Base-by-base conservation (phyloP, 2,329 filamentous ascomycete species). In the Apiospora koreana region DNA sequence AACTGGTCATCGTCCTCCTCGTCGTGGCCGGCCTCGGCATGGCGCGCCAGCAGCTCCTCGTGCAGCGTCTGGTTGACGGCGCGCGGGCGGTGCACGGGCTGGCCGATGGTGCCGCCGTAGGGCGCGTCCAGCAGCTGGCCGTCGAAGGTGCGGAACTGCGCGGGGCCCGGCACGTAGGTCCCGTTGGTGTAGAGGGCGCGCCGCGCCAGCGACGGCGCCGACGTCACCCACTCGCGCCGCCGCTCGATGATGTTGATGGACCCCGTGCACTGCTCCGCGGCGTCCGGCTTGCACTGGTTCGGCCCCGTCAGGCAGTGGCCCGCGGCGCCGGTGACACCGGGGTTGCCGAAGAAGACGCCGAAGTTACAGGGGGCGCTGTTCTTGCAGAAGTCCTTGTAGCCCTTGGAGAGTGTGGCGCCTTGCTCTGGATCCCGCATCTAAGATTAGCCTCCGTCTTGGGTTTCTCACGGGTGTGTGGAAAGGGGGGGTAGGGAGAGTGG, bases 81-180 rank as follows among this genome's bases (percentile, higher is more conserved):
- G 31, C 50, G 16, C n/a, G 50, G n/a, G 10, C 23, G 23, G 50
- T 58, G 50, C n/a, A 58, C 50, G 4, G 50, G 18, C 50, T 58
- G 50, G 8, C 50, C 50, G 50, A 58, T 23, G 50, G 50, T 58
- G 50, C n/a, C 50, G n/a, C 50, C 50, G 50, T 58, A n/a, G 58
- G 31, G 58, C 3, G 28, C 58, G 46, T 50, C 46, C n/a, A 50
- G 46, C n/a, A 50, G 46, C 46, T 50, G 46, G n/a, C 46, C 46
- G 8, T n/a, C 46, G n/a, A 25, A n/a, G 46, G n/a, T 50, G 46
- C 46, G 46, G 46, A 50, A 50, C 46, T 50, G 46, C 23, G 12
- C 46, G 46, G 46, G 46, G 10, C 46, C n/a, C 1, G n/a, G n/a
- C 6, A 50, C 12, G 46, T 50, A 14, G n/a, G 46, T 50, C 2